phyloP scores from a whole-genome alignment of 352 stramenopile species.

The Pythium folliculosum region DNA sequence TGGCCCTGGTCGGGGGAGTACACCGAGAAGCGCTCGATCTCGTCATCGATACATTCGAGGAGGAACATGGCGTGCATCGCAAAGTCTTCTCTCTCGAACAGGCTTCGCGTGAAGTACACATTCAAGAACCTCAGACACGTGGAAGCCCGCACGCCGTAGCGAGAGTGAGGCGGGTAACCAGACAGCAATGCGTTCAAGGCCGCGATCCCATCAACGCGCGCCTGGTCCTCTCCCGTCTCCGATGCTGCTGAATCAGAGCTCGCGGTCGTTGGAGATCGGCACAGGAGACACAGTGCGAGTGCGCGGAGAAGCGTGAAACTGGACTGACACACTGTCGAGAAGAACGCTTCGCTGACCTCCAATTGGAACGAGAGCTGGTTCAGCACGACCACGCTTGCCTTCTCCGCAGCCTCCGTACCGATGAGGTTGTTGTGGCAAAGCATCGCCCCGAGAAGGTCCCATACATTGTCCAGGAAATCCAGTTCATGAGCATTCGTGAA shows the following conservation, averaged over 20 bases:
- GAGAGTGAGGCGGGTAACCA: slow-evolving; percentile 10
- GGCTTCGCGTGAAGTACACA: slow-evolving; percentile 36
- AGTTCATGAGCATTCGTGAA: slow-evolving; percentile 12
- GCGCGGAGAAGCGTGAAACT: slow-evolving; percentile 49
- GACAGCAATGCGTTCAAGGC: slow-evolving; percentile 20
- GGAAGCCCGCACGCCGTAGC: slow-evolving; percentile 17
- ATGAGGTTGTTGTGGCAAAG: slow-evolving; percentile 51
- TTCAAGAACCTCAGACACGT: slow-evolving; percentile 51
- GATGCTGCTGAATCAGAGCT: not conserved
- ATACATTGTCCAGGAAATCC: slow-evolving; percentile 51
- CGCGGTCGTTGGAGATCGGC: not conserved
- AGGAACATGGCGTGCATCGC: slow-evolving; percentile 61
- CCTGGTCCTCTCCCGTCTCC: not conserved
- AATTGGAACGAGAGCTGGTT: slow-evolving; percentile 51
- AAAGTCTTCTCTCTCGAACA: slow-evolving; percentile 66
- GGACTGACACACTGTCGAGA: slow-evolving; percentile 50
- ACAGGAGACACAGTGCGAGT: slow-evolving; percentile 39
- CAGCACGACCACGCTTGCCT: slow-evolving; percentile 34
- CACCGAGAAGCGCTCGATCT: slow-evolving; percentile 9
- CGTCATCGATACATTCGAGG: slow-evolving; percentile 55
- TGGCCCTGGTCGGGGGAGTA: slow-evolving; percentile 33
- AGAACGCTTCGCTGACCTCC: slow-evolving; percentile 53
- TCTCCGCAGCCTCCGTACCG: slow-evolving; percentile 28
- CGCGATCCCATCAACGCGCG: slow-evolving; percentile 4
- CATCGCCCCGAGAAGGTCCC: slow-evolving; percentile 63